phyloP scores from a whole-genome alignment of 2,329 filamentous ascomycete species.

The Triangularia setosa region DNA sequence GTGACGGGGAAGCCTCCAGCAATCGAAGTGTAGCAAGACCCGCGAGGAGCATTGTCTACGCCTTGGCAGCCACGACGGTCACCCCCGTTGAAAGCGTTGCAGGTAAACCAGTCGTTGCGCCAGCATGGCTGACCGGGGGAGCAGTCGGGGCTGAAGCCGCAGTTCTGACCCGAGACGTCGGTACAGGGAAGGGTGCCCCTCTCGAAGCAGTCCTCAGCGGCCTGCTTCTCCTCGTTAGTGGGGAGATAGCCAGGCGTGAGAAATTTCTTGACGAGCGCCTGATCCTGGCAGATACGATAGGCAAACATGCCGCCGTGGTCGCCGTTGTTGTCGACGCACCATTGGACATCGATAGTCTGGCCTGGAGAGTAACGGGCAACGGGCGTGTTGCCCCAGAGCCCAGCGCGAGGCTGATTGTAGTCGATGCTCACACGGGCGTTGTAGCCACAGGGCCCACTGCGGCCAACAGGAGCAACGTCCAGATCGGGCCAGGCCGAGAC shows the following conservation, averaged over 20 bases:
- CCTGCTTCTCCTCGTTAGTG: slow-evolving; percentile 49
- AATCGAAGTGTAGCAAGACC: slow-evolving; percentile 49
- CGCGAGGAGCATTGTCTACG: slow-evolving; percentile 41
- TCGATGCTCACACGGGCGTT: slow-evolving; percentile 51
- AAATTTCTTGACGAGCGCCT: slow-evolving; percentile 48
- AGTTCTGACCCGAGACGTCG: slow-evolving; percentile 47
- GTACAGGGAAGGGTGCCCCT: slow-evolving; percentile 45
- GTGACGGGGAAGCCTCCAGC: slow-evolving; percentile 51
- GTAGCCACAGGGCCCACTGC: slow-evolving; percentile 50
- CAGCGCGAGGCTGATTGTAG: slow-evolving; percentile 44
- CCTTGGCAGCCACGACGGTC: slow-evolving; percentile 40
- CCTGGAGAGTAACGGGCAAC: slow-evolving; percentile 45
- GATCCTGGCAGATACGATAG: slow-evolving; percentile 51
- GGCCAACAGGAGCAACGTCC: slow-evolving; percentile 41
- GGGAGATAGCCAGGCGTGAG: slow-evolving; percentile 44
- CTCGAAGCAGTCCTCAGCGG: slow-evolving; percentile 50
- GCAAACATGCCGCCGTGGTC: slow-evolving; percentile 55
- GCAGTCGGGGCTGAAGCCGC: slow-evolving; percentile 48
- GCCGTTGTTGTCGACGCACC: slow-evolving; percentile 55
- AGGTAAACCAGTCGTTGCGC: slow-evolving; percentile 54
- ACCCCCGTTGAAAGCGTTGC: slow-evolving; percentile 40
- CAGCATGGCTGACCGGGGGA: slow-evolving; percentile 40
- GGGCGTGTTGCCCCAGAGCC: slow-evolving; percentile 40
- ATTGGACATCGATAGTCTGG: slow-evolving; percentile 46
- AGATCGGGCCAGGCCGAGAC: slow-evolving; percentile 49